Conservation (phyloP, 2,329 filamentous ascomycete species). For the Claviceps monticola region DNA sequence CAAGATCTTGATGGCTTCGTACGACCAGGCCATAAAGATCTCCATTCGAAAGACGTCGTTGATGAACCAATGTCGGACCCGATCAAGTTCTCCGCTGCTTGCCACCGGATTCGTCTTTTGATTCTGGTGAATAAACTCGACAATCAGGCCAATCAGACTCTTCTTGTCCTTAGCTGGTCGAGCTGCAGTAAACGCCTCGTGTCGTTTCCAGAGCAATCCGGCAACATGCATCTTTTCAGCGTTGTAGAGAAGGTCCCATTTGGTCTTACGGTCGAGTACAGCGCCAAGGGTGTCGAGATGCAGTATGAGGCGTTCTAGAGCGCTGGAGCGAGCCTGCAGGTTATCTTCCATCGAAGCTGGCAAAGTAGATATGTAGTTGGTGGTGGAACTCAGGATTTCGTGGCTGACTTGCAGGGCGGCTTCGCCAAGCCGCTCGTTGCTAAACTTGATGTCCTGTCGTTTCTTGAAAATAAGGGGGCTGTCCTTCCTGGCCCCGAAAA, state of each 20-base stretch:
- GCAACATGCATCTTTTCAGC: constrained; percentile 84
- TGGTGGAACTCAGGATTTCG: constrained; percentile 68
- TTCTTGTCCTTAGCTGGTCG: constrained; percentile 48
- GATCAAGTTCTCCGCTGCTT: constrained; percentile 58
- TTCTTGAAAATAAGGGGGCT: constrained; percentile 81
- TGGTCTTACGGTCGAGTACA: constrained; percentile 50
- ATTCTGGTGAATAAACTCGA: constrained; percentile 62
- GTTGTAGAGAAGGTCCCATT: constrained; percentile 74
- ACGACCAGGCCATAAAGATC: constrained; percentile 65
- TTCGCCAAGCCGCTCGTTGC: constrained; percentile 53
- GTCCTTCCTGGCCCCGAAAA: constrained; percentile 68
- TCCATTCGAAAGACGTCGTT: constrained; percentile 60
- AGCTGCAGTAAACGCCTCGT: constrained; percentile 53
- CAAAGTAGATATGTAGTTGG: constrained; percentile 57
- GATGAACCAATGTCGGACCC: constrained; percentile 76
- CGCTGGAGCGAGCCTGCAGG: constrained; percentile 56
- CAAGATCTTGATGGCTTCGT: constrained; percentile 59
- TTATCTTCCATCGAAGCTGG: constrained; percentile 72
- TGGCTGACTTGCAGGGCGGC: constrained; percentile 69
- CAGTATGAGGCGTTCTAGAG: constrained; percentile 59
- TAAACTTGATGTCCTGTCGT: constrained; percentile 51
- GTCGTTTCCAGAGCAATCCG: constrained; percentile 63
- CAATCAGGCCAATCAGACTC: constrained; percentile 59
- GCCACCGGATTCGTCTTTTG: constrained; percentile 55
- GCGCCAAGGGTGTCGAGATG: constrained; percentile 55